phyloP scores from a whole-genome alignment of 768 basidiomycete genomes.

The Termitomyces sp. region DNA sequence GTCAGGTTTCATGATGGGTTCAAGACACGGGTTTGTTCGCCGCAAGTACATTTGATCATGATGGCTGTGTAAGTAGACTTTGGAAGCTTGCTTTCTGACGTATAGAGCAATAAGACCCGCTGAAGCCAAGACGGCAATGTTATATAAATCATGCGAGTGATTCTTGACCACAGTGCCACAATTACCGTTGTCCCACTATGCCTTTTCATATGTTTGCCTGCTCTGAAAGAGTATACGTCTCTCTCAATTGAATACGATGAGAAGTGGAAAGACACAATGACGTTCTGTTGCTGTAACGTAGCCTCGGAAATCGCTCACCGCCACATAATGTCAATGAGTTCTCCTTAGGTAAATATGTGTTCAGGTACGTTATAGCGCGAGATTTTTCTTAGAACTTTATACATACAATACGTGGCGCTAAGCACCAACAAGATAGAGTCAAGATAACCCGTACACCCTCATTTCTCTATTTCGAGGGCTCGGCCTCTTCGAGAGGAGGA shows the following conservation, averaged over 20 bases:
- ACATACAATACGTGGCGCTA: slow-evolving; percentile 4
- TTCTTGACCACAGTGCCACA: too few species aligned
- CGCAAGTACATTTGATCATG: too few species aligned
- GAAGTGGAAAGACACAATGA: too few species aligned
- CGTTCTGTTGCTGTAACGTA: not conserved
- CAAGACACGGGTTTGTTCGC: not conserved
- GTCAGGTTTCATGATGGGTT: not conserved
- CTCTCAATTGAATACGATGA: not conserved
- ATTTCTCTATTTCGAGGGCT: slow-evolving; percentile 38
- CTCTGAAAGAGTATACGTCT: not conserved
- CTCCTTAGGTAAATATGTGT: not conserved
- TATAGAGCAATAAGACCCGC: not conserved
- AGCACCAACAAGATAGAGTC: not conserved
- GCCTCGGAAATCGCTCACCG: not conserved
- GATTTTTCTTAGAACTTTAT: not conserved
- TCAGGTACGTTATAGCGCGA: not conserved
- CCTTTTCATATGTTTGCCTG: not conserved
- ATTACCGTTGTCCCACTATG: not conserved
- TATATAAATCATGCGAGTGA: too few species aligned
- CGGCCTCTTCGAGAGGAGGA: slow-evolving; percentile 77
- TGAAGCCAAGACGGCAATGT: too few species aligned
- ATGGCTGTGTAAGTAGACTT: not conserved
- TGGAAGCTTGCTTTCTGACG: not conserved
- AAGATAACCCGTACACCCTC: not conserved
- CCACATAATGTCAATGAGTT: not conserved